Evolutionary conservation across 352 stramenopile genomes (phyloP), one percentile per base, ranked within the genome.

Genomic region (Pythium coloratum): DNA sequence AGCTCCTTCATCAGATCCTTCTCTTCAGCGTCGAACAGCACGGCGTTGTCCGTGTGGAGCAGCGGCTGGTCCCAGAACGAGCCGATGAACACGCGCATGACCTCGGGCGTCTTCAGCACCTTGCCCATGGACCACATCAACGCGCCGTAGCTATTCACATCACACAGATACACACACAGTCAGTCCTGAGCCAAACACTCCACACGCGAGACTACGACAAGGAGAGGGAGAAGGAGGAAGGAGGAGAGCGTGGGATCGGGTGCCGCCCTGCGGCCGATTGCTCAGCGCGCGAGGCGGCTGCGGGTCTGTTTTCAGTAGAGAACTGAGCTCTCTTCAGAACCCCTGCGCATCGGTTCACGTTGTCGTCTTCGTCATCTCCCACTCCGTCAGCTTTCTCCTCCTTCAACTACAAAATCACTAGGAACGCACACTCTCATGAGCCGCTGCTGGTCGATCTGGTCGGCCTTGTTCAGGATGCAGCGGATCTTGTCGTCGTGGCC

Each of bases 391-490:
- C 53, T 20, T 1, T 30, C 49, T 26, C 20, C 20, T 28, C 42
- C 32, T 24, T 66, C 9, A 62, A 34, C 30, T 65, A 53, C 59
- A 64, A 30, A 49, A 44, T 20, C 55, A 47, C 8, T 59, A 51
- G 63, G 65, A 9, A 77, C 70, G 18, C 80, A 98, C 70, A 96
- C 96, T 54, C 96, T 86, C 92, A 99, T 98, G 50, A 99, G 86
- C 61, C 98, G 92, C 70, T 99, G 96, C 64, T 97, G 86, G 76
- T 99, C 94, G 56, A 99, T 98, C 78, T 98, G 91, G 84, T 99
- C 97, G 33, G 97, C 96, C 76, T 99, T 99, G 81, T 99, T 99
- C 40, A 99, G 88, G 32, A 99, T 94, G 71, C 97, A 98, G 10
- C 97, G 86, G 64, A 99, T 98, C 80, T 99, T 99, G 76, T 99